phyloP scores from a whole-genome alignment of 345 rosid genomes.

The Conringia planisiliqua region DNA sequence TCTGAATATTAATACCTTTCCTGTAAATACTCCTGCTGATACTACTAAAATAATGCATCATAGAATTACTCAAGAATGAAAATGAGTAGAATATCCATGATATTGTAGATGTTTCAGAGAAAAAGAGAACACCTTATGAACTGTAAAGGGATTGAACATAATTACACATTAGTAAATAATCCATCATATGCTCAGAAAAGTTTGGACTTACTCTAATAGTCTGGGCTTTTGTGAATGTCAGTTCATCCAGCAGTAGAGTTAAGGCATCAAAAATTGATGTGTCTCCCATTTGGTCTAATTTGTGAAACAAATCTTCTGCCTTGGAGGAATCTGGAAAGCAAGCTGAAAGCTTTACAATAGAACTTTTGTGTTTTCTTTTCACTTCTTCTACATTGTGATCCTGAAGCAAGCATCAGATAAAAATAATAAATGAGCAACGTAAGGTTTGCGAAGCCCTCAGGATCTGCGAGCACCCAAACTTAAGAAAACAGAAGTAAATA shows the following conservation, averaged over 20 bases:
- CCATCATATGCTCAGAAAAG: conserved; percentile 6
- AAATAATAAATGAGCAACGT: background rate
- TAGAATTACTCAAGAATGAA: background rate
- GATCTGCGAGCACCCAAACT: conserved; percentile 10
- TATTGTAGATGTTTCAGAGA: conserved; percentile 1
- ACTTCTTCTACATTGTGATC: conserved; percentile 49
- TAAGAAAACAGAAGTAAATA: background rate
- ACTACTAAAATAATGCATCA: conserved; percentile 5
- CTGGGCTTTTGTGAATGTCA: conserved; percentile 39
- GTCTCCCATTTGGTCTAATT: conserved; percentile 64
- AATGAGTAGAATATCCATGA: conserved; percentile 1
- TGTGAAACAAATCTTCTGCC: conserved; percentile 69
- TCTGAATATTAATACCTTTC: conserved; percentile 8
- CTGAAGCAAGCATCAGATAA: conserved; percentile 42
- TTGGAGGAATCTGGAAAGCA: conserved; percentile 69
- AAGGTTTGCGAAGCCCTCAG: conserved; percentile 8
- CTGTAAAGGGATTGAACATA: conserved; percentile 13
- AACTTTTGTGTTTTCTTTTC: conserved; percentile 41
- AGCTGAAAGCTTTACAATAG: conserved; percentile 65
- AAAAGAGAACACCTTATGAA: background rate
- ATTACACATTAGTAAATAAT: background rate
- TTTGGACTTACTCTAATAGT: conserved; percentile 41
- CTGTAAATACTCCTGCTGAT: conserved; percentile 6
- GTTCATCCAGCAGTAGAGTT: conserved; percentile 52
- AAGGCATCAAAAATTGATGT: conserved; percentile 50